Base-by-base conservation (phyloP, 2,329 filamentous ascomycete species). In the Talaromyces funiculosus region DNA sequence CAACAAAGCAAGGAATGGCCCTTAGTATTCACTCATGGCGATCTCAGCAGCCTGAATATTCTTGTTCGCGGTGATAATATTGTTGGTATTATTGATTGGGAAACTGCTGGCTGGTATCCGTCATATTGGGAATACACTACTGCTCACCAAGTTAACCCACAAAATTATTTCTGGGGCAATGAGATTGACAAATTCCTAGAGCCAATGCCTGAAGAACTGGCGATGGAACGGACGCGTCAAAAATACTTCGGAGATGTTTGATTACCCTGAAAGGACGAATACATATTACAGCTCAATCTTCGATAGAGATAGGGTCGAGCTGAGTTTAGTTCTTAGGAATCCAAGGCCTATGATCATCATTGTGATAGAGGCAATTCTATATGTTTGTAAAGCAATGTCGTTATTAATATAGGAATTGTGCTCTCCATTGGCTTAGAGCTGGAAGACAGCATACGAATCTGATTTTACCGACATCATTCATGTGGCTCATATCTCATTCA, bases 1-100 rank as follows among this genome's bases (percentile, higher is more conserved):
- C 63, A 68, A 58, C 72, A 77, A 51, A 63, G 64, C 49, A 64
- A 65, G 7, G 31, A 62, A 35, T 75, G 69, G 70, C 66, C 66
- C 26, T 64, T 73, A 7, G 73, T 78, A 1, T 78, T 84, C 61
- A 80, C 80, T 1, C 81, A 84, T 69, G 77, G 77, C 3, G 82
- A 85, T 66, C 70, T 85, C 70, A 43, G 79, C 73, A 71, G 68
- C 9, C 66, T 71, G 3, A 73, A 75, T 40, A 70, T 73, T 38
- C 62, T 74, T 45, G 64, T 64, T 18, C 67, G 67, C 6, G 75
- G 71, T 4, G 73, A 78, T 57, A 66, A 73, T 4, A 67, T 84
- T 31, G 72, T 76, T 40, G 78, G 77, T 7, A 67, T 71, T 29
- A 60, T 72, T 63, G 67, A 71, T 56, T 71, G 66, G 69, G 68